Evolutionary conservation across 352 stramenopile species (phyloP).

Genomic region (Pythium folliculosum): DNA sequence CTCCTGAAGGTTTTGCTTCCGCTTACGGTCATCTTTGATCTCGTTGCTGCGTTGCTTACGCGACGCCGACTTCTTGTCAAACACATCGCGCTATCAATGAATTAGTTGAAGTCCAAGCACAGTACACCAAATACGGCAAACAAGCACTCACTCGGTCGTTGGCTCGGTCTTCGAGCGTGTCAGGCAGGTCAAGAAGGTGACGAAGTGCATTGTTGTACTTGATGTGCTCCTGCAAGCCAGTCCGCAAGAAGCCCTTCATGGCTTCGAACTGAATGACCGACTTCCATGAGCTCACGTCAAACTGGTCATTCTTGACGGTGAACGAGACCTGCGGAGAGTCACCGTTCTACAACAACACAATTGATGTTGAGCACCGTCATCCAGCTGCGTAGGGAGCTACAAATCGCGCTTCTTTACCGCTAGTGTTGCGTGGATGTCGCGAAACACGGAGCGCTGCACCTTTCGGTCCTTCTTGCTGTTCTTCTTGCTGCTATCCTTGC

Average conservation of each 20-base stretch:
- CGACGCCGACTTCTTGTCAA: constrained; percentile 79
- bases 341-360: constrained; percentile 47
- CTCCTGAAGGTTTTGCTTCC: constrained; percentile 80
- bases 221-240: constrained; percentile 81
- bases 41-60: constrained; percentile 83
- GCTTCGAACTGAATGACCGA: constrained; percentile 84
- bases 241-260: constrained; percentile 74
- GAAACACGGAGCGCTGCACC: constrained; percentile 80
- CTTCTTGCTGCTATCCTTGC: constrained; percentile 89
- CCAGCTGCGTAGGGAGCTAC: neutral
- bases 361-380: neutral
- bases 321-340: constrained; percentile 81
- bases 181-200: constrained; percentile 70
- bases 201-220: constrained; percentile 90
- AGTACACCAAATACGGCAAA: neutral
- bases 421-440: constrained; percentile 81
- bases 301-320: constrained; percentile 68
- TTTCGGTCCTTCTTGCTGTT: constrained; percentile 91
- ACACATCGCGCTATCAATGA: constrained; percentile 58
- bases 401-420: constrained; percentile 35
- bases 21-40: constrained; percentile 71
- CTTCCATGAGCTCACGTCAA: constrained; percentile 78
- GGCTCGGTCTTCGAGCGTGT: constrained; percentile 72
- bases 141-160: constrained; percentile 60
- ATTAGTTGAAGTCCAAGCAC: neutral